phyloP scores from a whole-genome alignment of 805 yeast species.

The Jamesozyma hellenica region DNA sequence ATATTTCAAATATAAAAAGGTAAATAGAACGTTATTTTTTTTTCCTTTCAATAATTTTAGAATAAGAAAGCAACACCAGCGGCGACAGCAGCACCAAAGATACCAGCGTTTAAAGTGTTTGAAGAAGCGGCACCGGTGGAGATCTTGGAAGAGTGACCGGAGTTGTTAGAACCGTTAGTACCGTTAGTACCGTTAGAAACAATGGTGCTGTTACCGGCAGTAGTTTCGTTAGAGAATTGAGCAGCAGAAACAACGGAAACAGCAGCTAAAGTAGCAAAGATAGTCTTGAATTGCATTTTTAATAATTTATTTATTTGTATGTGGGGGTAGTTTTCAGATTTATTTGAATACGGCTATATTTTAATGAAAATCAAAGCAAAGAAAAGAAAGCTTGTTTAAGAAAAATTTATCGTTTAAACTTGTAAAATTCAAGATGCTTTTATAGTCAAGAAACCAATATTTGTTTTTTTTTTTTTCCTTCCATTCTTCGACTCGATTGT shows the following conservation, averaged over 20 bases:
- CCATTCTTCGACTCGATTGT: not conserved
- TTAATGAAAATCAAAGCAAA: not conserved
- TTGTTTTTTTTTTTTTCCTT: not conserved
- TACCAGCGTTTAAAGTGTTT: constrained; percentile 58
- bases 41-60: no score
- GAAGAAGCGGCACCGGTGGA: constrained; percentile 43
- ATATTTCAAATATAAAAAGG: not conserved
- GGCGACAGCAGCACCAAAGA: constrained; percentile 75
- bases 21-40: constrained; percentile 3
- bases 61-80: constrained; percentile 58
- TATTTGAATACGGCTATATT: no score
- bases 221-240: constrained; percentile 30
- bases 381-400: not conserved
- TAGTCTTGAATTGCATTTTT: constrained; percentile 62
- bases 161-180: constrained; percentile 27
- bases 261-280: constrained; percentile 61
- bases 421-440: no score
- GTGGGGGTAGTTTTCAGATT: no score
- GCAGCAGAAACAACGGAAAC: constrained; percentile 61
- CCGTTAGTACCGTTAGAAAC: constrained; percentile 33
- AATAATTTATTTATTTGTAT: not conserved
- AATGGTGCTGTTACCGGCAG: constrained; percentile 35
- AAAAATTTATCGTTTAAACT: no score
- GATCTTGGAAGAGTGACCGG: constrained; percentile 24
- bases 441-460: no score